These are phyloP conservation scores for Coemansia sp. DNA, from an alignment of 192 early-diverging fungal species.

Conservation along the genomic window DNA sequence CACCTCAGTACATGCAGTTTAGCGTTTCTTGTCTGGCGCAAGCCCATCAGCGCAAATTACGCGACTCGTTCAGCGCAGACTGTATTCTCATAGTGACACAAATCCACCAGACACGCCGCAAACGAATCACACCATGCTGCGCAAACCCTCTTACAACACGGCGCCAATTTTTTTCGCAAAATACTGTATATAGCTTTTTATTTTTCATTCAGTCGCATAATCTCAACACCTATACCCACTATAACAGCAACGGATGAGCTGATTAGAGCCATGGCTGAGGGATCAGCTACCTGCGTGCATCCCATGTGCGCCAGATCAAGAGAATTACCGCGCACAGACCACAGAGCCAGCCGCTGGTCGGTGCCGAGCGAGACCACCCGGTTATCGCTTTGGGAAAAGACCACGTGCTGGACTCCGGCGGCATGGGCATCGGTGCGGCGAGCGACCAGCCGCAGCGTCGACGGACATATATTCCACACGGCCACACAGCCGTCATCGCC, in stretches of 20 bases:
- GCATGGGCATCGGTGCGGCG: conserved; percentile 57
- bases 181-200: too few species aligned
- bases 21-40: too few species aligned
- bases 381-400: neutral
- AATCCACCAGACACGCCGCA: too few species aligned
- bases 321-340: conserved; percentile 33
- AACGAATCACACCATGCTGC: too few species aligned
- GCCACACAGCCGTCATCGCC: conserved; percentile 84
- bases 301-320: conserved; percentile 45
- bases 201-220: conserved; percentile 23
- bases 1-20: too few species aligned
- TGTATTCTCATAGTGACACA: too few species aligned
- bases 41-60: too few species aligned
- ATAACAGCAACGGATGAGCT: conserved; percentile 33
- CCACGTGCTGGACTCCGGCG: conserved; percentile 62
- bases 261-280: conserved; percentile 44
- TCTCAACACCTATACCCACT: conserved; percentile 62
- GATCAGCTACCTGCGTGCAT: conserved; percentile 69
- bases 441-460: neutral
- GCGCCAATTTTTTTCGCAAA: too few species aligned
- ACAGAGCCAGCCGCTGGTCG: conserved; percentile 70
- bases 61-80: too few species aligned
- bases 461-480: conserved; percentile 63
- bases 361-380: conserved; percentile 52
- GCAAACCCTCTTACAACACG: too few species aligned